These are phyloP conservation scores for Leucaena leucocephala DNA, from an alignment of 306 rosid genomes.

Conservation along the genomic window DNA sequence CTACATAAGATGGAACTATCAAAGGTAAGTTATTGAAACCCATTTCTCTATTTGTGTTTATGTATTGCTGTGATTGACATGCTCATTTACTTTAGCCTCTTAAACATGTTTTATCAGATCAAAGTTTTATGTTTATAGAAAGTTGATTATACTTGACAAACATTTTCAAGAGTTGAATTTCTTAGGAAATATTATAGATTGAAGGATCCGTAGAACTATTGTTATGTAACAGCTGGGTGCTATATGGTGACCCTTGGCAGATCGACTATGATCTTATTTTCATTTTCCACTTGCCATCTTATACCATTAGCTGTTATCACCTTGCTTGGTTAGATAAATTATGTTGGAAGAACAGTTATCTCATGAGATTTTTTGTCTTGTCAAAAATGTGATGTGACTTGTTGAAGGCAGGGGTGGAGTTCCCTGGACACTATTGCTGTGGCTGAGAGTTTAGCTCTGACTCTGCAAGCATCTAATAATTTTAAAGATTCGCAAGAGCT, in stretches of 20 bases:
- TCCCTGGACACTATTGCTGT: slow-evolving; percentile 72
- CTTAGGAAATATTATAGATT: slow-evolving; percentile 23
- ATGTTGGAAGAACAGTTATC: slow-evolving; percentile 26
- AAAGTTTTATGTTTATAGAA: neutral
- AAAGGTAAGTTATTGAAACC: slow-evolving; percentile 55
- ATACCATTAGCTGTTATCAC: slow-evolving; percentile 25
- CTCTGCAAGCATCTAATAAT: slow-evolving; percentile 57
- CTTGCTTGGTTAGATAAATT: slow-evolving; percentile 27
- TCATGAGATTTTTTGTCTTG: slow-evolving; percentile 12
- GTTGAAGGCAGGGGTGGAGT: slow-evolving; percentile 71
- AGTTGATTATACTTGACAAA: slow-evolving; percentile 5
- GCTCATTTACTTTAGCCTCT: slow-evolving; percentile 18
- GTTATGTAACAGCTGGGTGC: neutral
- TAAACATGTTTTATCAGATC: slow-evolving; percentile 19
- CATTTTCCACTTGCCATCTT: slow-evolving; percentile 24
- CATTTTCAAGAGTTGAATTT: slow-evolving; percentile 3
- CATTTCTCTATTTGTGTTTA: slow-evolving; percentile 21
- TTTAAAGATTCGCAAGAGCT: slow-evolving; percentile 76
- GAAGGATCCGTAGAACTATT: slow-evolving; percentile 10
- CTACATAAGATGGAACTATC: slow-evolving; percentile 78
- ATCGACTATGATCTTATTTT: slow-evolving; percentile 19
- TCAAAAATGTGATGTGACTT: slow-evolving; percentile 28
- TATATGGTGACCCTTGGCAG: slow-evolving; percentile 13
- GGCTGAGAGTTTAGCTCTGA: slow-evolving; percentile 80
- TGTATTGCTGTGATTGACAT: neutral